A percentile compares a stretch with the other conserved stretches of the same genome.
Conservation (phyloP, 352 stramenopile genomes). For the Globisporangium middletonii region DNA sequence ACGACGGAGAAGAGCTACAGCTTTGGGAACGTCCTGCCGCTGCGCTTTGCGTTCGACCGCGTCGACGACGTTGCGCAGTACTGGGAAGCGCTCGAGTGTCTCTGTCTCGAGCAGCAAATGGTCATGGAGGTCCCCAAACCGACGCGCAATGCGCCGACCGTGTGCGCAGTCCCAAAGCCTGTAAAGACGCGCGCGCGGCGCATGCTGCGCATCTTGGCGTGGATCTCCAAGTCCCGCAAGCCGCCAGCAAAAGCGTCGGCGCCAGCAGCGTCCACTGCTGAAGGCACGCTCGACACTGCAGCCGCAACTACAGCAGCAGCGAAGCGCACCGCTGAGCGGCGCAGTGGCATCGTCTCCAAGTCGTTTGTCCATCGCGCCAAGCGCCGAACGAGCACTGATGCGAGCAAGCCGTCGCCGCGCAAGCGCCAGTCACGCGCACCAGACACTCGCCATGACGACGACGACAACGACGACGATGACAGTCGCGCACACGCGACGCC, state of each 20-base stretch:
- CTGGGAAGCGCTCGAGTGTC: slow-evolving; percentile 75
- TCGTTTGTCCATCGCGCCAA: slow-evolving; percentile 17
- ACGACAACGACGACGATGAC: slow-evolving; percentile 14
- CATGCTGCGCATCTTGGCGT: slow-evolving; percentile 65
- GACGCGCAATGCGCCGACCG: slow-evolving; percentile 38
- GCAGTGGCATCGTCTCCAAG: slow-evolving; percentile 67
- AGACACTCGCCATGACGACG: background rate
- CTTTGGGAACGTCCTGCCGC: slow-evolving; percentile 48
- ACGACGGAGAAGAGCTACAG: slow-evolving; percentile 68
- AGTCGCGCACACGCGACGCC: slow-evolving; percentile 2
- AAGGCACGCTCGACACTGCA: background rate
- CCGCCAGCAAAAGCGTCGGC: slow-evolving; percentile 11
- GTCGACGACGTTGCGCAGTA: slow-evolving; percentile 47
- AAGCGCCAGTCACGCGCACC: slow-evolving; percentile 5
- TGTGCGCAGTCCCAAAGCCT: slow-evolving; percentile 60
- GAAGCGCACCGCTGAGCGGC: slow-evolving; percentile 15
- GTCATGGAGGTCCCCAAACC: slow-evolving; percentile 66
- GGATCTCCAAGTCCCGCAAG: slow-evolving; percentile 70
- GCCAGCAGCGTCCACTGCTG: no score
- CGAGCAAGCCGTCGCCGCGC: slow-evolving; percentile 20
- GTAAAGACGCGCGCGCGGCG: slow-evolving; percentile 48
- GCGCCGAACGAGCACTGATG: background rate
- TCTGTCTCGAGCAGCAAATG: slow-evolving; percentile 69
- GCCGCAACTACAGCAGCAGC: slow-evolving; percentile 2
- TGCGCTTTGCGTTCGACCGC: slow-evolving; percentile 44